Base-by-base conservation (phyloP, 257 asterid genomes). In the Datura wrightii region DNA sequence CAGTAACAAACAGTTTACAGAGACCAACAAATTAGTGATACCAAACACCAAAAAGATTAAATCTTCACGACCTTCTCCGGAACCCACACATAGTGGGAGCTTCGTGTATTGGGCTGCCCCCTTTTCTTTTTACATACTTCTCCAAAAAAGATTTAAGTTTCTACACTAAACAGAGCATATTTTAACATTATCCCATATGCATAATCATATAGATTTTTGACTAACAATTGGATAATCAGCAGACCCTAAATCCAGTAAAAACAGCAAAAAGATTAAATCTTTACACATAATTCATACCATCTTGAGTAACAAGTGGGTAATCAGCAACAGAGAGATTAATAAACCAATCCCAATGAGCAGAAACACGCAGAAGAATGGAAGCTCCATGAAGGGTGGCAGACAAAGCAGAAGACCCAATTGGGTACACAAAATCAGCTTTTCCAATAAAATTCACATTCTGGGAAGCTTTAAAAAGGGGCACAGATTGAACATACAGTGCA, bases 281-380 rank as follows among this genome's bases (percentile, higher is more conserved):
- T 76, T 34, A 76, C 4, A 78, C 10, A 44, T 8, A 56, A 34
- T 59, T 31, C 79, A 79, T 91, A 94, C 99, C 99, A 93, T 95
- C 99, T 87, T 96, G 99, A 60, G 94, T 89, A 79, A 94, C 87
- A 70, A 96, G 97, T 14, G 99, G 99, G 80, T 96, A 97, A 90
- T 92, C 95, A 76, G 88, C 88, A 34, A 88, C 98, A 55, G 91
- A 89, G 5, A 97, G 97, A 84, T 89, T 93, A 44, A 97, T 89
- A 87, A 95, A 92, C 99, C 98, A 97, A 91, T 97, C 97, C 99
- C 99, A 97, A 54, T 84, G 85, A n/a, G 76, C 19, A 36, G 91
- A 87, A 36, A 94, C 5, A 2, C 93, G 90, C 8, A 94, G 91
- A 90, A 95, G 82, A 84, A 91, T 87, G 3, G 98, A 87, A 1